phyloP scores from a whole-genome alignment of 148 eudicot species.

The Cornus controversa region DNA sequence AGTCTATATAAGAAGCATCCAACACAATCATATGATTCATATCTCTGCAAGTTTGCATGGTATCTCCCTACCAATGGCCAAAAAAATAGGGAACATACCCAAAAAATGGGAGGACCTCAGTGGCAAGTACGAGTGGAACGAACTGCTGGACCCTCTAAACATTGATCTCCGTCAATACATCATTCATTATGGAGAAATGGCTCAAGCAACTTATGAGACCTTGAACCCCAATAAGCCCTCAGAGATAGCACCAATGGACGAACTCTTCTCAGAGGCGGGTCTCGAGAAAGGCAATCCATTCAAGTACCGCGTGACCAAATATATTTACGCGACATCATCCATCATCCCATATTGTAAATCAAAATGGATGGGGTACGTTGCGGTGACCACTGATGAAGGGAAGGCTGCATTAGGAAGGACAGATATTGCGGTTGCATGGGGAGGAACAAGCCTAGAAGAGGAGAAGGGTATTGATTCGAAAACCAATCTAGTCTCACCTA shows the following conservation, averaged over 20 bases:
- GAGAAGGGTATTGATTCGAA: conserved; percentile 75
- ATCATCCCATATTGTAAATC: too few species aligned
- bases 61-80: too few species aligned
- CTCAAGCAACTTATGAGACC: too few species aligned
- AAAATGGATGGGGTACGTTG: conserved; percentile 75
- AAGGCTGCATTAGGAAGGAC: conserved; percentile 55
- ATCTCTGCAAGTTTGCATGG: too few species aligned
- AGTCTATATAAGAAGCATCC: too few species aligned
- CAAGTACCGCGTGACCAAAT: too few species aligned
- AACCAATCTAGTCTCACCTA: conserved; percentile 41
- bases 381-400: conserved; percentile 67
- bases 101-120: conserved; percentile 61
- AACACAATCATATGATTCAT: too few species aligned
- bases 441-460: conserved; percentile 54
- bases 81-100: conserved; percentile 25
- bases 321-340: conserved; percentile 73
- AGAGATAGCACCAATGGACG: conserved; percentile 31
- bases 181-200: too few species aligned
- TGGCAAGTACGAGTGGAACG: conserved; percentile 62
- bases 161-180: too few species aligned
- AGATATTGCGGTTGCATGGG: conserved; percentile 74
- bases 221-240: conserved; percentile 56
- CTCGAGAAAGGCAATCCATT: conserved; percentile 40
- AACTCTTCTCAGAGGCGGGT: conserved; percentile 44
- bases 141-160: conserved; percentile 64